Percentiles rank a stretch among this genome's conserved stretches.
phyloP scores from a whole-genome alignment of 805 yeast genomes.

The Hanseniaspora jakobsenii region DNA sequence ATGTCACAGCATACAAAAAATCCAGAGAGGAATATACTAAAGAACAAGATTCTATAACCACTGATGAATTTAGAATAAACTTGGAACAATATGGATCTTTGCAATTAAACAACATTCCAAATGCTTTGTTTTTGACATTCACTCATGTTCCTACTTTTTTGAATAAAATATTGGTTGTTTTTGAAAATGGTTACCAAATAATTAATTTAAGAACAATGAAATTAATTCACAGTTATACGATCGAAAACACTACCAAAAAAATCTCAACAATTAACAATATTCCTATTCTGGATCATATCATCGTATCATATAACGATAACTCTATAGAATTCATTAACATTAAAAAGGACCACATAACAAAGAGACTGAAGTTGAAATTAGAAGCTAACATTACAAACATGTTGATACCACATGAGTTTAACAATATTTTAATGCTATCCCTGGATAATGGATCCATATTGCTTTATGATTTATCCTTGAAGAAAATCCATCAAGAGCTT shows the following conservation, averaged over 20 bases:
- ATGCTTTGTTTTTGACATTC: constrained; percentile 18
- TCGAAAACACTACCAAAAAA: constrained; percentile 47
- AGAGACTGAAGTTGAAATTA: constrained; percentile 56
- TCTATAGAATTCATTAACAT: constrained; percentile 46
- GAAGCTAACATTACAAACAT: constrained; percentile 18
- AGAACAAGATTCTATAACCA: not conserved
- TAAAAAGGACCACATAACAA: constrained; percentile 29
- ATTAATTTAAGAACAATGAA: constrained; percentile 71
- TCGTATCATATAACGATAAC: constrained; percentile 61
- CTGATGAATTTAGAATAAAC: constrained; percentile 10
- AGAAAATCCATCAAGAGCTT: constrained; percentile 15
- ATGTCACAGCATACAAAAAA: constrained; percentile 7
- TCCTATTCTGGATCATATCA: constrained; percentile 74
- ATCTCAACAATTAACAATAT: constrained; percentile 50
- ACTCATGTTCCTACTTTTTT: constrained; percentile 81
- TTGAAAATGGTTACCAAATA: constrained; percentile 48
- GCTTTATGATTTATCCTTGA: constrained; percentile 8
- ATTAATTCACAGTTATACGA: constrained; percentile 23
- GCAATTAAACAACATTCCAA: constrained; percentile 29
- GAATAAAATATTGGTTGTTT: constrained; percentile 79
- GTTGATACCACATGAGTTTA: constrained; percentile 10
- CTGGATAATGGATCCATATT: constrained; percentile 10
- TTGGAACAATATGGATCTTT: constrained; percentile 5
- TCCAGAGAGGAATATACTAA: constrained; percentile 6
- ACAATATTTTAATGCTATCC: constrained; percentile 9